Evolutionary conservation across 768 basidiomycete species (phyloP).

Genomic region (Trametes maxima): DNA sequence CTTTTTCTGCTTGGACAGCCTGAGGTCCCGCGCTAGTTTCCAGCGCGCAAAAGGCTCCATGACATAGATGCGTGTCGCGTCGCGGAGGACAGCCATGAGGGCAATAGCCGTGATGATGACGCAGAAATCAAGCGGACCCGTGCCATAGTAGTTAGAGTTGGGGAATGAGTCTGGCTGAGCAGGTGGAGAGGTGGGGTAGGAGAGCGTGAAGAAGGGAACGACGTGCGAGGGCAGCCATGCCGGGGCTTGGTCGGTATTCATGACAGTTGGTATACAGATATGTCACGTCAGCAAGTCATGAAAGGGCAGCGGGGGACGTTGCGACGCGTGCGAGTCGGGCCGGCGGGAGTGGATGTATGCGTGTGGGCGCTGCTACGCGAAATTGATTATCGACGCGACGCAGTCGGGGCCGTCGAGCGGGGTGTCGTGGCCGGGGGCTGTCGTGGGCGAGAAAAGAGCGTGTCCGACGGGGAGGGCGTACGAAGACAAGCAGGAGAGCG

Average conservation of each 20-base stretch:
- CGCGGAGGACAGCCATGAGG: slow-evolving; percentile 85
- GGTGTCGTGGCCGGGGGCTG: background rate
- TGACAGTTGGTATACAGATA: slow-evolving; percentile 32
- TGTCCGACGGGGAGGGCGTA: background rate
- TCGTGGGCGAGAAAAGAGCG: slow-evolving; percentile 6
- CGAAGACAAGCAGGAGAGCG: background rate
- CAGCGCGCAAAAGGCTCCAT: slow-evolving; percentile 82
- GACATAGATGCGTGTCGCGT: slow-evolving; percentile 69
- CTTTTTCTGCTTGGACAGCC: slow-evolving; percentile 25
- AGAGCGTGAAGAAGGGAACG: slow-evolving; percentile 72
- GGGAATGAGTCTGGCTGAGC: slow-evolving; percentile 70
- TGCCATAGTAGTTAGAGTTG: slow-evolving; percentile 66
- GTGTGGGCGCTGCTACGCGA: background rate
- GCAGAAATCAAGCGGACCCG: slow-evolving; percentile 78
- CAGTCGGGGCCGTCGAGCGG: background rate
- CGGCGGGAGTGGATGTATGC: background rate
- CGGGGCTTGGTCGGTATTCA: slow-evolving; percentile 40
- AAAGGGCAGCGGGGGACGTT: slow-evolving; percentile 6
- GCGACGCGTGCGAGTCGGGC: slow-evolving; percentile 10
- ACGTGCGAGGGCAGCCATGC: slow-evolving; percentile 55
- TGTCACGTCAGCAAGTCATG: slow-evolving; percentile 41
- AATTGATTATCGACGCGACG: slow-evolving; percentile 2
- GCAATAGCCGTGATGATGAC: slow-evolving; percentile 81
- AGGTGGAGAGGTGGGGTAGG: slow-evolving; percentile 64
- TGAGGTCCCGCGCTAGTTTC: slow-evolving; percentile 64